Conservation (phyloP, 2,329 filamentous ascomycete genomes). For the Diaporthe sp. region DNA sequence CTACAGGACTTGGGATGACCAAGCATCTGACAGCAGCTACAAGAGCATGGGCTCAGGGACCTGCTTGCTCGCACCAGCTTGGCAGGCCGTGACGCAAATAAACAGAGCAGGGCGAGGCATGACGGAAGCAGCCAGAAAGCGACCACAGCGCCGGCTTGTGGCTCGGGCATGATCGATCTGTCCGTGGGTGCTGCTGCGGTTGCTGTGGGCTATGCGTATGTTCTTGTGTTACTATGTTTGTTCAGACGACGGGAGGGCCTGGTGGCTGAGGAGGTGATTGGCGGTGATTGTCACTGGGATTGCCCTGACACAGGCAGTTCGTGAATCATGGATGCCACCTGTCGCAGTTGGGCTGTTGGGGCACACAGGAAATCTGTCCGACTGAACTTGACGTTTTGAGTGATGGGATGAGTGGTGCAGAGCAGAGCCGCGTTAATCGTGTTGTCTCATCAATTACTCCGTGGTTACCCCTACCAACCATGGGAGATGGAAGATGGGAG, state of each 20-base stretch:
- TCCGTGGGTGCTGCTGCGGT: slow-evolving; percentile 1
- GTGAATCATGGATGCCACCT: slow-evolving; percentile 23
- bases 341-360: slow-evolving; percentile 13
- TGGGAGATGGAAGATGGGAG: not conserved
- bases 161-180: slow-evolving; percentile 11
- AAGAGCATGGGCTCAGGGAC: not conserved
- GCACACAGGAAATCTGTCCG: not conserved
- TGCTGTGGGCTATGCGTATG: not conserved
- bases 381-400: not conserved
- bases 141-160: not conserved
- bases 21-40: not conserved
- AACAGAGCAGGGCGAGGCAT: slow-evolving; percentile 1
- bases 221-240: slow-evolving; percentile 12
- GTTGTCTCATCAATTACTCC: not conserved
- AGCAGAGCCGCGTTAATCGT: slow-evolving; percentile 15
- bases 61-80: slow-evolving; percentile 11
- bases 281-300: slow-evolving; percentile 7
- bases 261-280: slow-evolving; percentile 20
- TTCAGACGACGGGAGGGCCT: slow-evolving; percentile 14
- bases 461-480: not conserved
- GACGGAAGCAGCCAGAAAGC: slow-evolving; percentile 15
- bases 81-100: not conserved
- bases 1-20: slow-evolving; percentile 3
- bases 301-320: slow-evolving; percentile 15
- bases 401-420: not conserved